Evolutionary conservation across 1,139 yeast genomes (phyloP), one percentile per base, ranked within the genome.

Genomic region (Candida sanyaensis): DNA sequence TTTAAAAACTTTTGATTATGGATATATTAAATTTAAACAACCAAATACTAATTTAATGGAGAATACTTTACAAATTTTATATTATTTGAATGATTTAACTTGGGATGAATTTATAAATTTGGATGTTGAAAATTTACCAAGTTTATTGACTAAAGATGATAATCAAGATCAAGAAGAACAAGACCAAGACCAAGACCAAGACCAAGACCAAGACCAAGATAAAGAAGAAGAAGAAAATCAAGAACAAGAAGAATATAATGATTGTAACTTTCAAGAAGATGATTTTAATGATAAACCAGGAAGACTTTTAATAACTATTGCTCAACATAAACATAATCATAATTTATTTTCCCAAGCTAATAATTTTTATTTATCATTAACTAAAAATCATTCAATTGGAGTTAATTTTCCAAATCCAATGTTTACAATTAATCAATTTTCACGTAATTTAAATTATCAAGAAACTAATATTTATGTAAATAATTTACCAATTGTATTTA

Each of bases 401-500:
- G 42, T 53, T n/a, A 44, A 31, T 39, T 54, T 47, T 41, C 58
- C 57, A 4, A 54, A 52, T 33, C 56, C 58, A 9, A 46, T 54
- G 26, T 51, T 46, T 21, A 46, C 48, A 2, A 46, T 51, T 23
- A 48, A 49, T 43, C 49, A 41, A 39, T 56, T 43, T 63, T 65
- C 47, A 45, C 60, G 45, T 57, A 60, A 47, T 54, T 54, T 41
- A 54, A 73, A 74, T 54, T 73, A 69, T 55, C 88, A 83, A 60
- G 86, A 81, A 56, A 79, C 86, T 2, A 83, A 83, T 57, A 68
- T 83, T 40, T 83, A 82, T 56, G 80, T 83, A 21, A 80, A 76
- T 49, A 80, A 80, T 55, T 64, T 83, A 34, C 78, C 86, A 0
- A 57, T 69, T 5, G 53, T 68, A 6, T 73, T 78, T 45, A 71